A percentile compares a stretch with the other conserved stretches of the same genome.
phyloP scores from a whole-genome alignment of 2,329 filamentous ascomycete species.

The Zymoseptoria passerinii region DNA sequence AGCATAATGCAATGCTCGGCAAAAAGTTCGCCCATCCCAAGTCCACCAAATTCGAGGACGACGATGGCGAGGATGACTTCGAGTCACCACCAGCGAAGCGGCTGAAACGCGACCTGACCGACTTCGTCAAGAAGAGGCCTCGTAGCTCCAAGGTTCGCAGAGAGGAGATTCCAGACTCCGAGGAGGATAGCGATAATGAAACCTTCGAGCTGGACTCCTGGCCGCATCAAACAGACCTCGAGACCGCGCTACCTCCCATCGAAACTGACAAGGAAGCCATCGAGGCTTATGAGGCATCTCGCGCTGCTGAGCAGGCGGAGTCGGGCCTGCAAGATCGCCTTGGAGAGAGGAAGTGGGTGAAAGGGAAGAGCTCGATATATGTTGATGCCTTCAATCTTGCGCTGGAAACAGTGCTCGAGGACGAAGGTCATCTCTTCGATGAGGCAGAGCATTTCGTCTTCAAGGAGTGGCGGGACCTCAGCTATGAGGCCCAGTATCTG shows the following conservation, averaged over 20 bases:
- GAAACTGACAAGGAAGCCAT: slow-evolving; percentile 63
- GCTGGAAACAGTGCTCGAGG: slow-evolving; percentile 76
- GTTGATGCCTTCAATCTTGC: slow-evolving; percentile 95
- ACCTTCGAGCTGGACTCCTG: slow-evolving; percentile 18
- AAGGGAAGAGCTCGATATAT: slow-evolving; percentile 81
- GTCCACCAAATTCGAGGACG: slow-evolving; percentile 37
- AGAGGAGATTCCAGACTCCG: slow-evolving; percentile 24
- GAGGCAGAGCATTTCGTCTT: slow-evolving; percentile 72
- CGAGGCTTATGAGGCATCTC: slow-evolving; percentile 66
- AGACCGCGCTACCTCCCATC: slow-evolving; percentile 61
- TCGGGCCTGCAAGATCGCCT: slow-evolving; percentile 41
- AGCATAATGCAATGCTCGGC: slow-evolving; percentile 43
- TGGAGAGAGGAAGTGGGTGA: slow-evolving; percentile 56
- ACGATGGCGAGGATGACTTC: slow-evolving; percentile 27
- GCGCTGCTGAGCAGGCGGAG: slow-evolving; percentile 45
- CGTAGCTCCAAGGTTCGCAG: slow-evolving; percentile 13
- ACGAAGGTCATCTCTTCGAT: slow-evolving; percentile 83
- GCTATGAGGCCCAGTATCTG: slow-evolving; percentile 86
- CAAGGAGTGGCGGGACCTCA: slow-evolving; percentile 59
- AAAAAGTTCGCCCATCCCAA: slow-evolving; percentile 36
- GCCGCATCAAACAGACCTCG: slow-evolving; percentile 55
- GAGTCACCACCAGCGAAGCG: slow-evolving; percentile 35
- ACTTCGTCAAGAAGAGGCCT: slow-evolving; percentile 18
- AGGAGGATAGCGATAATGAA: slow-evolving; percentile 27
- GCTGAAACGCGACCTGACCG: slow-evolving; percentile 26